phyloP scores from a whole-genome alignment of 2,329 filamentous ascomycete species.

The Paramyrothecium roridum region DNA sequence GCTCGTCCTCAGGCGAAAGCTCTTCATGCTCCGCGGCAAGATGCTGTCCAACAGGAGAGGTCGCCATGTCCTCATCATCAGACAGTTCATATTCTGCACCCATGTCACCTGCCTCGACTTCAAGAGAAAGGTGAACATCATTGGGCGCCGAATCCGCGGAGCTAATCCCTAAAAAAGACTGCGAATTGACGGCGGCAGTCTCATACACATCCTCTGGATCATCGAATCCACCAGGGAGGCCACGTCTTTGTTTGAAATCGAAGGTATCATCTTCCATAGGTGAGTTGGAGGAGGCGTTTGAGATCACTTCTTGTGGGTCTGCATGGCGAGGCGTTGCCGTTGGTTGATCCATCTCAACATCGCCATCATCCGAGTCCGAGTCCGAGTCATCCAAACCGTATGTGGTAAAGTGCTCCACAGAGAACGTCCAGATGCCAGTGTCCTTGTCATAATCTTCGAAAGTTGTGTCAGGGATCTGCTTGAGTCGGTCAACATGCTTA shows the following conservation, averaged over 20 bases:
- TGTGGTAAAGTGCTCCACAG: conserved; percentile 93
- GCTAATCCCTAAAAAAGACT: conserved; percentile 93
- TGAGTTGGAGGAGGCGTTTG: conserved; percentile 18
- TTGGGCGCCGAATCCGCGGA: conserved; percentile 76
- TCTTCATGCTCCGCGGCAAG: conserved; percentile 71
- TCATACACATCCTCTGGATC: conserved; percentile 52
- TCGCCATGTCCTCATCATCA: conserved; percentile 71
- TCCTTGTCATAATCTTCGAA: conserved; percentile 78
- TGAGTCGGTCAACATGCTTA: conserved; percentile 81
- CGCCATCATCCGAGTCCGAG: conserved; percentile 62
- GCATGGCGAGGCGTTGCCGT: conserved; percentile 12
- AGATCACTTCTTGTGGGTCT: conserved; percentile 9
- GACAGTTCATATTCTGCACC: conserved; percentile 75
- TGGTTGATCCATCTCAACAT: conserved; percentile 18
- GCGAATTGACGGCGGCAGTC: conserved; percentile 51
- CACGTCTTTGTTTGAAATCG: conserved; percentile 46
- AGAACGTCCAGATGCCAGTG: conserved; percentile 86
- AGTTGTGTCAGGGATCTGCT: conserved; percentile 73
- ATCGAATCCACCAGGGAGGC: conserved; percentile 80
- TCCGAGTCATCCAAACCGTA: conserved; percentile 85
- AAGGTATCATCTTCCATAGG: conserved; percentile 54
- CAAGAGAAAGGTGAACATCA: conserved; percentile 55
- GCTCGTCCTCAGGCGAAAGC: conserved; percentile 51
- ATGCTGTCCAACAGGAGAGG: conserved; percentile 71
- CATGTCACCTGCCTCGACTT: conserved; percentile 58